Evolutionary conservation across 2,329 filamentous ascomycete species (phyloP), one percentile per base, ranked within the genome.

Genomic region (Stemphylium vesicarium): DNA sequence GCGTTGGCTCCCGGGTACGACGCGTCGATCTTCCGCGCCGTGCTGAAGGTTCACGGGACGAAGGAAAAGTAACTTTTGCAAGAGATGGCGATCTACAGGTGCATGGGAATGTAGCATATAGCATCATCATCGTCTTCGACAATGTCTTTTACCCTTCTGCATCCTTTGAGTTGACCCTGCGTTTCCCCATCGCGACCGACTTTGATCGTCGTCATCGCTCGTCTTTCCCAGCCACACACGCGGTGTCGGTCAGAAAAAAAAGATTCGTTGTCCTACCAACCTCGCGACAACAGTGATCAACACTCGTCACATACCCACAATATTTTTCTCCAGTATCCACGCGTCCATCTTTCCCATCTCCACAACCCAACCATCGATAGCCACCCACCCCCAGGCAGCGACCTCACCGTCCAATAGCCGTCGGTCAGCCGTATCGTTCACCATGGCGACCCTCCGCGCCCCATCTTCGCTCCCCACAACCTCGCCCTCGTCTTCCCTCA

Each of bases 381-480:
- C 15, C 24, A 20, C 11, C 15, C 24, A 20, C 11, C 29, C n/a
- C 44, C 15, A 39, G 32, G 11, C 18, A 15, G 43, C 35, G n/a
- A 11, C 16, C 35, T 44, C 55, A 38, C 29, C 20, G 16, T 39
- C 15, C 13, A 26, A 24, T 37, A 22, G 18, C 12, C 24, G 13
- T 31, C 40, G 39, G 15, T 22, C 40, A 9, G 13, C n/a, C n/a
- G n/a, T n/a, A 13, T 22, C 16, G 13, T 40, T 33, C 48, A 50
- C 42, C 42, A 64, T 64, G 57, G 59, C 62, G 31, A 66, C 59
- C 45, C 64, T 73, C 40, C 71, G 69, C 58, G 54, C 62, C 7
- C 71, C 71, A 32, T 70, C 69, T 16, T 59, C 57, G 54, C 64
- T 66, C 20, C 46, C 57, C 29, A 24, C 63, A 9, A 54, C 63